phyloP scores from a whole-genome alignment of 139 green algal species.

The Penium margaritaceum region DNA sequence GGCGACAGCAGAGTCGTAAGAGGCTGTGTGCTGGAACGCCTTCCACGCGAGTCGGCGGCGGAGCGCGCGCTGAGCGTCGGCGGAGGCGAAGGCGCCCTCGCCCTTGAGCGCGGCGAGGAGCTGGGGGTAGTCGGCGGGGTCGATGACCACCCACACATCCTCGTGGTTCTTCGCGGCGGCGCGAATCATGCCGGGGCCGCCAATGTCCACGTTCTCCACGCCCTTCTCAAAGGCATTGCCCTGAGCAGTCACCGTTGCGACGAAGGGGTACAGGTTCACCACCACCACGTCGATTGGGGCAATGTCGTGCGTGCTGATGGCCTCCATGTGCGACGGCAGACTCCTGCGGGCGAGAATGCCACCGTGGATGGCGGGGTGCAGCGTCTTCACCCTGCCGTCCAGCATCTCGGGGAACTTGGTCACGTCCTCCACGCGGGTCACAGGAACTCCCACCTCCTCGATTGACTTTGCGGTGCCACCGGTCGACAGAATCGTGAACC shows the following conservation, averaged over 20 bases:
- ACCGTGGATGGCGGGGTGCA: conserved; percentile 92
- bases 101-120: conserved; percentile 64
- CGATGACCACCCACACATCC: conserved; percentile 66
- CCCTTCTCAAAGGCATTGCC: conserved; percentile 63
- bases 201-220: conserved; percentile 99
- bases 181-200: conserved; percentile 92
- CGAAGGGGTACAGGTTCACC: conserved; percentile 97
- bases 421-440: conserved; percentile 67
- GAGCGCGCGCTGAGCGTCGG: conserved; percentile 42
- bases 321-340: conserved; percentile 71
- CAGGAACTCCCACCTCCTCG: conserved; percentile 63
- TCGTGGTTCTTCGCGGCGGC: conserved; percentile 56
- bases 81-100: no score
- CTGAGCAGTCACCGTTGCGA: conserved; percentile 56
- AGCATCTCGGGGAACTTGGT: conserved; percentile 97
- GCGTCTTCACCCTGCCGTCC: conserved; percentile 89
- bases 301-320: conserved; percentile 79
- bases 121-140: conserved; percentile 73
- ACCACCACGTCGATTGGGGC: conserved; percentile 87
- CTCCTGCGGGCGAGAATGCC: conserved; percentile 88
- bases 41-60: conserved; percentile 88
- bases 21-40: conserved; percentile 90
- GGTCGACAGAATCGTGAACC: conserved; percentile 87
- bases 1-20: conserved; percentile 82
- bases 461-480: conserved; percentile 83